Conservation (phyloP, 306 rosid species). For the Gastrolobium bilobum region DNA sequence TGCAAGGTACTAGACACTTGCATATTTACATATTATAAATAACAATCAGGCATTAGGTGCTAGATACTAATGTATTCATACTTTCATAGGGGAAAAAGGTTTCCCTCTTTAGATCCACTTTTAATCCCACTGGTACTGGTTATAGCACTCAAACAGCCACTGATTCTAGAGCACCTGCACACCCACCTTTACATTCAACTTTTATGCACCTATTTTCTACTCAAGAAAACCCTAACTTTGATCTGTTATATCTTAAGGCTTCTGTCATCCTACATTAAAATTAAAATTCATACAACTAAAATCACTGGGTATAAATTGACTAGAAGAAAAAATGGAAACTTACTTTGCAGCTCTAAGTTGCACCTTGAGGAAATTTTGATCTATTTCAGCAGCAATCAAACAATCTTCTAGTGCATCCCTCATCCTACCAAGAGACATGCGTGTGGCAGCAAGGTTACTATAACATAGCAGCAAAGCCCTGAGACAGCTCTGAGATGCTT, state of each 20-base stretch:
- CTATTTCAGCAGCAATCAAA: slow-evolving; percentile 80
- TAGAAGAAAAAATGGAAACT: slow-evolving; percentile 53
- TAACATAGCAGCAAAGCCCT: slow-evolving; percentile 93
- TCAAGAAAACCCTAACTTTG: slow-evolving; percentile 10
- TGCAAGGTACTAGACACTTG: slow-evolving; percentile 30
- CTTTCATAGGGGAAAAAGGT: slow-evolving; percentile 11
- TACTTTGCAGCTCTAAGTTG: slow-evolving; percentile 98
- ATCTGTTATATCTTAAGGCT: slow-evolving; percentile 22
- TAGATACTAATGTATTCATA: slow-evolving; percentile 7
- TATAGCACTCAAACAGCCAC: slow-evolving; percentile 5
- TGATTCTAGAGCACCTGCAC: slow-evolving; percentile 5
- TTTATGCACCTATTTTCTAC: slow-evolving; percentile 23
- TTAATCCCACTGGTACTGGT: slow-evolving; percentile 21
- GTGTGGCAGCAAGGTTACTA: slow-evolving; percentile 98
- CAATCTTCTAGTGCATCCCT: slow-evolving; percentile 91
- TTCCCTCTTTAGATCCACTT: slow-evolving; percentile 3
- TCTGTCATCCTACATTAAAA: slow-evolving; percentile 31
- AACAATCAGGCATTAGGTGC: slow-evolving; percentile 31
- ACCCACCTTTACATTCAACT: slow-evolving; percentile 34
- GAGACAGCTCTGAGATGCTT: slow-evolving; percentile 80
- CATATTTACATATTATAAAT: slow-evolving; percentile 15
- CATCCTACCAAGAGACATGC: slow-evolving; percentile 91
- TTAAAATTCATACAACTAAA: slow-evolving; percentile 45
- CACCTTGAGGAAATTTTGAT: slow-evolving; percentile 83
- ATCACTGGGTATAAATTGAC: slow-evolving; percentile 19